Percentiles rank a stretch among this genome's conserved stretches.
Conservation (phyloP, 1,284 basidiomycete species). For the Phellopilus nigrolimitatus region DNA sequence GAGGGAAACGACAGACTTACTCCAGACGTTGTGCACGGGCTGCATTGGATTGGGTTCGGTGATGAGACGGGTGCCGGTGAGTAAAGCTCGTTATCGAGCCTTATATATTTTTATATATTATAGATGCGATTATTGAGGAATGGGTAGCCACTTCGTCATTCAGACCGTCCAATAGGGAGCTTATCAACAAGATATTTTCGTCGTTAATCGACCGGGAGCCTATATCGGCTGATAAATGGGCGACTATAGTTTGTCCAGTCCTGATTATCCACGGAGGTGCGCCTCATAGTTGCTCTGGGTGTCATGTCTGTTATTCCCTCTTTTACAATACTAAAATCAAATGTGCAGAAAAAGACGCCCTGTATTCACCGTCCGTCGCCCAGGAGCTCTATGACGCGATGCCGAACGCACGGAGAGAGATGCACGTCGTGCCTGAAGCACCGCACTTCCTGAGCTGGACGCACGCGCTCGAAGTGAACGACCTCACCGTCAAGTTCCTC, state of each 20-base stretch:
- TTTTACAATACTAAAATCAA: too few species aligned
- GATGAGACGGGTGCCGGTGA: slow-evolving; percentile 20
- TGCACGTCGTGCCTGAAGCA: slow-evolving; percentile 19
- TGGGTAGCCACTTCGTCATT: slow-evolving; percentile 22
- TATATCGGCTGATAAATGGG: slow-evolving; percentile 10
- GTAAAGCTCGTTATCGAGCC: neutral
- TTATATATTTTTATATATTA: neutral
- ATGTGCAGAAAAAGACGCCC: too few species aligned
- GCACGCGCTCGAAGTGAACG: slow-evolving; percentile 20
- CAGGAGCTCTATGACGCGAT: slow-evolving; percentile 19
- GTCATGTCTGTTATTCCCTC: too few species aligned
- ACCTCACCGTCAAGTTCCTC: slow-evolving; percentile 20
- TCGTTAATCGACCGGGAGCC: slow-evolving; percentile 21
- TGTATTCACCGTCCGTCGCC: slow-evolving; percentile 10
- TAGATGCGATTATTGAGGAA: slow-evolving; percentile 22
- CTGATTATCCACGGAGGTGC: slow-evolving; percentile 23
- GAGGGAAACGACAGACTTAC: slow-evolving; percentile 22
- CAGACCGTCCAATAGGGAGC: slow-evolving; percentile 20
- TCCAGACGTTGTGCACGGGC: slow-evolving; percentile 21
- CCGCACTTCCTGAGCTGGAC: slow-evolving; percentile 23
- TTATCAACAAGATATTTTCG: slow-evolving; percentile 23
- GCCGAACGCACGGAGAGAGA: slow-evolving; percentile 20
- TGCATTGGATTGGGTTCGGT: slow-evolving; percentile 23
- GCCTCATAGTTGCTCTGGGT: too few species aligned
- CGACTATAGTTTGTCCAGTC: slow-evolving; percentile 20